Base-by-base conservation (phyloP, 2,329 filamentous ascomycete species). In the Aureobasidium sp. region DNA sequence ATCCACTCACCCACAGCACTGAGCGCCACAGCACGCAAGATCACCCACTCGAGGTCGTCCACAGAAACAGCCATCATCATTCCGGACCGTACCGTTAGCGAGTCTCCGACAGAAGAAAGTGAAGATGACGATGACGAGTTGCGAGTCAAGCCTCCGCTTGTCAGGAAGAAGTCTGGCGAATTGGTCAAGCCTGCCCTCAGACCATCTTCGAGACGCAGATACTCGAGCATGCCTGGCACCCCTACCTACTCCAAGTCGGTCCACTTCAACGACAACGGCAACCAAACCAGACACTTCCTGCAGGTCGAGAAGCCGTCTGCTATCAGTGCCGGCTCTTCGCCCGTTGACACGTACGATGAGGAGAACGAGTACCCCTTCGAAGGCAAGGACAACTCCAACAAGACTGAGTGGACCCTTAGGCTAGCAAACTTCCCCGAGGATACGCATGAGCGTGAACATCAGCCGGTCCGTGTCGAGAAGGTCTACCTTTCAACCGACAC, bases 131-230 rank as follows among this genome's bases (percentile, higher is more conserved):
- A 73, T 77, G 87, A 78, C 27, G 65, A 71, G 13, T 65, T 66
- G 36, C 64, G 65, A 21, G 62, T 66, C 36, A 95, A 94, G 76
- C 91, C 92, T n/a, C 86, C 86, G 59, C 95, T 97, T 86, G 86
- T 99, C 11, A 87, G 94, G 69, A 99, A 99, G 79, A 99, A 99
- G 81, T 97, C 94, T 42, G 94, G 94, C 37, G 94, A 99, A 76
- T 82, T 99, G 39, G 94, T 99, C 62, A 87, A 94, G 68, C 94
- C 94, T 13, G 94, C 94, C 25, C 83, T 99, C 57, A 86, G 94
- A 55, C 86, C 88, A 42, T 81, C 90, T 13, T 89, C 89, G n/a
- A 83, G 84, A 66, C 83, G 90, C 66, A 85, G 94, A 62, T 93
- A 93, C 0, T 96, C 90, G 3, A 97, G 93, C 77, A 96, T 97